Evolutionary conservation across 78 protist genomes (phyloP), one percentile per base, ranked within the genome.

Genomic region (Paratrimastix pyriformis): DNA sequence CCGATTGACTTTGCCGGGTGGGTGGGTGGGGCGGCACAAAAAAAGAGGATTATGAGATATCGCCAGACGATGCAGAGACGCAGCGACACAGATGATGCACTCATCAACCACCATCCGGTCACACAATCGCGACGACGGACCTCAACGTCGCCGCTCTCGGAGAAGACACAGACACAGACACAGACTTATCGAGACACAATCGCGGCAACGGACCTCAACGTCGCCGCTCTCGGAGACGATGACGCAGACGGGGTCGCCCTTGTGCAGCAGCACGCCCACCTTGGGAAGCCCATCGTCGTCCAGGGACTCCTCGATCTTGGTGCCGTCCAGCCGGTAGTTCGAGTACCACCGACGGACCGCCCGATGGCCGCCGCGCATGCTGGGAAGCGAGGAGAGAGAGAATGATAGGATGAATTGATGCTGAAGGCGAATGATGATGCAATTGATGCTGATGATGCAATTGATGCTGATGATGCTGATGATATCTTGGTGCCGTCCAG

Each of bases 221-320:
- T 62, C 18, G 11, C 68, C 68, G 29, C 15, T 13, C 18, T 62
- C 68, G 26, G 39, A 11, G 45, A 62, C 39, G 21, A 35, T 29
- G 29, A 21, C 68, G 37, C 68, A 62, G 45, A 84, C 3, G 30
- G 81, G 64, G 15, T 48, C 66, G 24, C 86, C 87, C 6, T 30
- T 8, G 30, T 65, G 4, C 69, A 85, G 9, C 2, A 3, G 29
- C 32, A 8, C 4, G 32, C 88, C 88, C 8, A 74, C 32, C 48
- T 2, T 30, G 40, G 87, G 83, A 1, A 85, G 42, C 37, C 88
- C 88, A 79, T 85, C 88, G 29, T 2, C 70, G 73, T 76, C 87
- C 2, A 85, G 55, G 18, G 55, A 1, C 18, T 43, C 40, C 30
- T 9, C 2, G 65, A 82, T 6, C 26, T 8, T 4, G 13, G 64